Evolutionary conservation across 2,329 filamentous ascomycete genomes (phyloP).

Genomic region (Leptosphaerulina australis): DNA sequence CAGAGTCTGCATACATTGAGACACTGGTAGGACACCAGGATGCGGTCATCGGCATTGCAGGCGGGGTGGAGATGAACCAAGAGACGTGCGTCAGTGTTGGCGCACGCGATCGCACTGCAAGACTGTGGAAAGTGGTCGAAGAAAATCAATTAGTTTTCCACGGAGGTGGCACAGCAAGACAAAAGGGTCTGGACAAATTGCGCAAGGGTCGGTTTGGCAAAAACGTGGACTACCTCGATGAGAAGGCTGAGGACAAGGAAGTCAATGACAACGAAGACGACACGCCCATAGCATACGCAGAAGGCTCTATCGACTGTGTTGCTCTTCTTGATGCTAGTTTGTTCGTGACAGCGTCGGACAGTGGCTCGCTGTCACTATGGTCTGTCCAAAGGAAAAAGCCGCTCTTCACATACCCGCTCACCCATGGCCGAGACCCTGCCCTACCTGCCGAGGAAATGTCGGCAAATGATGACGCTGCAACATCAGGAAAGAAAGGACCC

Average conservation of each 20-base stretch:
- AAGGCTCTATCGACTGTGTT: slow-evolving; percentile 90
- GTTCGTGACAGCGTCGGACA: slow-evolving; percentile 94
- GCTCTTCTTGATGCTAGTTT: slow-evolving; percentile 86
- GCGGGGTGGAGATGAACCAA: slow-evolving; percentile 64
- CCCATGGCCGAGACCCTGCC: slow-evolving; percentile 82
- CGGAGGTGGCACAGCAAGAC: slow-evolving; percentile 67
- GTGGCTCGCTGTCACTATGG: slow-evolving; percentile 86
- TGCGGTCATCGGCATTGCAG: slow-evolving; percentile 79
- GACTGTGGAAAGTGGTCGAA: slow-evolving; percentile 94
- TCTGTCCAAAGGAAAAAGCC: slow-evolving; percentile 94
- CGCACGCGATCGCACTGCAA: slow-evolving; percentile 85
- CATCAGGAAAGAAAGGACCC: slow-evolving; percentile 56
- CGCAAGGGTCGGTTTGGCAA: slow-evolving; percentile 45
- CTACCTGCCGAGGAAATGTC: slow-evolving; percentile 71
- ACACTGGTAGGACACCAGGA: slow-evolving; percentile 97
- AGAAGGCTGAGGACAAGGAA: slow-evolving; percentile 59
- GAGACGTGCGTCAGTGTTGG: slow-evolving; percentile 93
- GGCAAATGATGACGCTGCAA: slow-evolving; percentile 65
- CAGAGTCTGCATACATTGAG: slow-evolving; percentile 92
- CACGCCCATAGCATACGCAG: slow-evolving; percentile 56
- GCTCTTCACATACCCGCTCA: slow-evolving; percentile 75
- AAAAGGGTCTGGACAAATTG: slow-evolving; percentile 48
- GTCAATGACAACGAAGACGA: slow-evolving; percentile 51
- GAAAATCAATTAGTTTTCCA: slow-evolving; percentile 96
- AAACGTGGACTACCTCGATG: slow-evolving; percentile 38